Evolutionary conservation across 176 grass and related monocot genomes (phyloP).

Genomic region (Poa pratensis): DNA sequence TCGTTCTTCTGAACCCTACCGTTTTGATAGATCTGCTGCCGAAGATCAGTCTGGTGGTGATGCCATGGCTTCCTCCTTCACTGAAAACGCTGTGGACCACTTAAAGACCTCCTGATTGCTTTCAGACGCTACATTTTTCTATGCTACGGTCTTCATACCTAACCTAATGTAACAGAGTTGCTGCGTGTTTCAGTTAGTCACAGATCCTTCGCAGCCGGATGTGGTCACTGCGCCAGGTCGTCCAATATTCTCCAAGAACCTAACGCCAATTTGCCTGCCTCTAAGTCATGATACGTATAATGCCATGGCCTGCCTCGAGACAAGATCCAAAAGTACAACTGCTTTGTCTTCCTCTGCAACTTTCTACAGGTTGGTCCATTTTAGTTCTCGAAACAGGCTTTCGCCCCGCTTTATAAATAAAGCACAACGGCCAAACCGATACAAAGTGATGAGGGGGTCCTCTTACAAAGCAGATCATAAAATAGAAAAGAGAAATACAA

Average conservation of each 20-base stretch:
- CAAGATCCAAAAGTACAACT: constrained; percentile 55
- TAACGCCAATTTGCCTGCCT: constrained; percentile 2
- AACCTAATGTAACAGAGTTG: constrained; percentile 31
- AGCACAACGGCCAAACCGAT: no score
- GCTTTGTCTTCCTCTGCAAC: constrained; percentile 38
- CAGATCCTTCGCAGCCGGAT: constrained; percentile 18
- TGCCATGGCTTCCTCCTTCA: constrained; percentile 35
- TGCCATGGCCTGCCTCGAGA: constrained; percentile 33
- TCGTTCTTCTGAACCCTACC: neutral
- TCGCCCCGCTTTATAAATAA: no score
- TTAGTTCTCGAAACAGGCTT: no score
- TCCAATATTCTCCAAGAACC: constrained; percentile 13
- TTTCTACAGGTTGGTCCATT: constrained; percentile 32
- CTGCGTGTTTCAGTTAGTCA: neutral
- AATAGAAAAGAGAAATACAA: no score
- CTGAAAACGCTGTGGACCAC: constrained; percentile 39
- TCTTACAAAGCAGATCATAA: no score
- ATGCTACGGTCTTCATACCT: neutral
- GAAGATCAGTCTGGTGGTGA: constrained; percentile 26
- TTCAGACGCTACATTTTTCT: constrained; percentile 22
- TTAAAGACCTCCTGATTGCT: constrained; percentile 1
- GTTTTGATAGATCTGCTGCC: constrained; percentile 15
- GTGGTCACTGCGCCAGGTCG: constrained; percentile 11
- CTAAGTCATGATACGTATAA: constrained; percentile 31
- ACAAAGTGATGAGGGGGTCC: no score